phyloP scores from a whole-genome alignment of 495 filamentous ascomycete species.

The Podospora pseudopauciseta region DNA sequence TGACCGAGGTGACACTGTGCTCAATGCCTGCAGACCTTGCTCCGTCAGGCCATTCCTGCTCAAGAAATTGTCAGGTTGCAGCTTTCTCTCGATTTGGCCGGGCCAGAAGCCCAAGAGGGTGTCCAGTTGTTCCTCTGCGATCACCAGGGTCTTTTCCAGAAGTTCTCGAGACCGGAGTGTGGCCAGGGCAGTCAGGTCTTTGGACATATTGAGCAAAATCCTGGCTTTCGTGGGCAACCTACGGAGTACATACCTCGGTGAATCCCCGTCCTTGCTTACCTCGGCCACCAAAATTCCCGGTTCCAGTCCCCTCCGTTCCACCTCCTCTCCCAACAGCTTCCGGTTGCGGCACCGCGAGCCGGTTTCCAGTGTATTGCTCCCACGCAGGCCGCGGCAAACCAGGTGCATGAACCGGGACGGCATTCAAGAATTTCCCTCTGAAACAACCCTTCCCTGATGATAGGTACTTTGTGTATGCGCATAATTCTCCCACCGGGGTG shows the following conservation, averaged over 20 bases:
- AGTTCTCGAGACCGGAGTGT: not conserved
- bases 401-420: not conserved
- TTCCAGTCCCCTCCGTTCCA: not conserved
- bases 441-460: not conserved
- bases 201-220: too few relatives aligned
- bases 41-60: not conserved
- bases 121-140: too few relatives aligned
- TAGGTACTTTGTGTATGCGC: not conserved
- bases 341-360: not conserved
- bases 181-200: not conserved
- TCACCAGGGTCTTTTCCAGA: not conserved
- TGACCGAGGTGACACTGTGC: not conserved
- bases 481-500: not conserved
- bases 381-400: not conserved
- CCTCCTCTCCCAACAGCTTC: not conserved
- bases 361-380: not conserved
- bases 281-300: not conserved
- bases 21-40: not conserved
- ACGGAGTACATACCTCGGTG: too few relatives aligned
- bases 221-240: too few relatives aligned
- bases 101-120: too few relatives aligned
- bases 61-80: not conserved
- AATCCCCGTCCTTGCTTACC: not conserved
- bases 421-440: not conserved
- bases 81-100: not conserved